Evolutionary conservation across 257 asterid species (phyloP), one percentile per base, ranked within the genome.

Genomic region (Handroanthus guayacan): DNA sequence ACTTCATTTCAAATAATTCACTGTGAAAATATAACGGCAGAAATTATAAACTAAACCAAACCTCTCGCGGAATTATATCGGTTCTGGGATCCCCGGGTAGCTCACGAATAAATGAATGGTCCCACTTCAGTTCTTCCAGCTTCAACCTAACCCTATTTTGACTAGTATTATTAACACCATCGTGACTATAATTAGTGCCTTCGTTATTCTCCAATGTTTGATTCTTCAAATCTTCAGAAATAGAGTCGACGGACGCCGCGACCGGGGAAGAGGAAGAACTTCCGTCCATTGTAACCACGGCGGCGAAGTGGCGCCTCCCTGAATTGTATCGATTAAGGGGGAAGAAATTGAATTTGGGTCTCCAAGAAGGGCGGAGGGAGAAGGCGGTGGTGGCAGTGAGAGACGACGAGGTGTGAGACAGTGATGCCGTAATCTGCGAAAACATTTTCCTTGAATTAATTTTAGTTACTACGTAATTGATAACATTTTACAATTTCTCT

Each of bases 41-140:
- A 69, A 48, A 47, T 16, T 9, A 65, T 50, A 44, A 76, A 55
- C 73, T 44, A 18, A 72, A 73, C 4, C 61, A 39, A 62, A 94
- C 97, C 97, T 94, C 91, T 69, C 98, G 83, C 0, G 97, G 96
- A 34, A 87, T 82, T 52, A 52, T 56, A 87, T 94, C 98, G 57
- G 90, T 85, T 68, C 89, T 84, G 38, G 92, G 92, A 87, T 94
- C 98, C 75, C 87, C 89, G 11, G 97, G 98, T 52, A 94, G 88
- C 84, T 90, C 97, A 17, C 94, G 97, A 66, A 94, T 90, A 75
- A 94, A 94, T 1, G 97, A 94, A 84, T 89, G 73, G 76, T 91
- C 97, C 98, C 98, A 94, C 76, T 84, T 91, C 60, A 94, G 88
- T 47, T 89, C 94, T 75, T 94, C 94, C 50, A 94, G 91, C 81